Conservation (phyloP, 176 grass and related monocot species). For the Poa annua region DNA sequence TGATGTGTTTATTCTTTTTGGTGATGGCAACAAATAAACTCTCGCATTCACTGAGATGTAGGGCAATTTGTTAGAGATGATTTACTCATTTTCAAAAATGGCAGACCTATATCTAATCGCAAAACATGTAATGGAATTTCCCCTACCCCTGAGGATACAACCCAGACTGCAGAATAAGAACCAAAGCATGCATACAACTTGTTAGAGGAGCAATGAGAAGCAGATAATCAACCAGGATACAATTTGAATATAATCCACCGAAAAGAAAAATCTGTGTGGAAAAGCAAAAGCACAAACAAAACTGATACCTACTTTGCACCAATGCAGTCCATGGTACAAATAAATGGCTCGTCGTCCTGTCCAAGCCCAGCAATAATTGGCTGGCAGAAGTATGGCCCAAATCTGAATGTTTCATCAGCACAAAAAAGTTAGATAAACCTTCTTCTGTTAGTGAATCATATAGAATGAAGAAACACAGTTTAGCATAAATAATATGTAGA, state of each 20-base stretch:
- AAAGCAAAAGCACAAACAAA: not conserved
- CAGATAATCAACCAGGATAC: not conserved
- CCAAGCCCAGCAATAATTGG: constrained; percentile 96
- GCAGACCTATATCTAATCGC: not conserved
- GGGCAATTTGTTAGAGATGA: not conserved
- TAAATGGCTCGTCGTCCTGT: constrained; percentile 79
- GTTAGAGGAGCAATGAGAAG: not conserved
- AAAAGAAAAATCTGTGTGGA: not conserved
- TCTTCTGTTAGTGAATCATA: not conserved
- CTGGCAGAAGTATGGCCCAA: constrained; percentile 95
- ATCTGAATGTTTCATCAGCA: constrained; percentile 57
- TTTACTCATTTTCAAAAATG: not conserved
- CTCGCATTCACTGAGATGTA: not conserved
- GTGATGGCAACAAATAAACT: not conserved
- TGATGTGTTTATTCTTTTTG: too few species aligned
- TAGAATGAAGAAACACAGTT: not conserved
- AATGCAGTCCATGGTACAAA: constrained; percentile 99
- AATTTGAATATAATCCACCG: not conserved
- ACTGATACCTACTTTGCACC: constrained; percentile 90
- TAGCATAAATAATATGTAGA: not conserved
- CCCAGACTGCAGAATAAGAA: not conserved
- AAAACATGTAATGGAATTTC: not conserved
- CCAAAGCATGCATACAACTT: not conserved
- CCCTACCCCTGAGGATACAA: not conserved
- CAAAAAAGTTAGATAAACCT: constrained; percentile 18